Evolutionary conservation across 1,284 basidiomycete genomes (phyloP).

Genomic region (Tilletia setariae): DNA sequence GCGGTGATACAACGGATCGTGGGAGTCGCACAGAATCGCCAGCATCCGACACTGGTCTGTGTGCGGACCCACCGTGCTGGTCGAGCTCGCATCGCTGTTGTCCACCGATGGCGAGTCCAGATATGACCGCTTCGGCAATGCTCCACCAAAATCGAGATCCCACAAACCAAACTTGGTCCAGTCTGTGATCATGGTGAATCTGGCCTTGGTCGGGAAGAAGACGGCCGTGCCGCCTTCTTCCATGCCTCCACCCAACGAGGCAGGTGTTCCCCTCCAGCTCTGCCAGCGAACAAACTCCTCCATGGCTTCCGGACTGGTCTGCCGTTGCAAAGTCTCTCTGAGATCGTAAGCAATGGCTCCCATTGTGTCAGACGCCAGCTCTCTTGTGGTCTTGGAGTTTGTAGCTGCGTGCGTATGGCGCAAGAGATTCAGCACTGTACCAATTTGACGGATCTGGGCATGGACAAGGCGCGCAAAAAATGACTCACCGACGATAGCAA

Average conservation of each 20-base stretch:
- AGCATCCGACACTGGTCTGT: neutral
- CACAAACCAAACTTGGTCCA: slow-evolving; percentile 16
- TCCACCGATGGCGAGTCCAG: slow-evolving; percentile 7
- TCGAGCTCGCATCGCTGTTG: slow-evolving; percentile 12
- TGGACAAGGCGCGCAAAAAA: no score
- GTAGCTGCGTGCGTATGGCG: neutral
- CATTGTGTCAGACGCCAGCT: neutral
- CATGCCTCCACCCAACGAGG: neutral
- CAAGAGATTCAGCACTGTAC: no score
- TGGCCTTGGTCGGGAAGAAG: slow-evolving; percentile 6
- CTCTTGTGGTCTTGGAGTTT: neutral
- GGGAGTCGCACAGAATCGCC: neutral
- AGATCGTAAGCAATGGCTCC: slow-evolving; percentile 4
- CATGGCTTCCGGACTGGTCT: slow-evolving; percentile 1
- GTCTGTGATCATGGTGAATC: slow-evolving; percentile 8
- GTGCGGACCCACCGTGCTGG: neutral
- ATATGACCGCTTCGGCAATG: neutral
- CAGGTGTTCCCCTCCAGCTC: slow-evolving; percentile 9
- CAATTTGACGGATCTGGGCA: no score
- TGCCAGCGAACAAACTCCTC: slow-evolving; percentile 11
- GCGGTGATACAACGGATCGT: slow-evolving; percentile 3
- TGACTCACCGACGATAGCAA: slow-evolving; percentile 3
- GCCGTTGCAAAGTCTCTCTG: neutral
- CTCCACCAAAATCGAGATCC: slow-evolving; percentile 11
- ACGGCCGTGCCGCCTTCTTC: slow-evolving; percentile 2